Evolutionary conservation across 768 basidiomycete species (phyloP).

Genomic region (Leucosporidium scottii): DNA sequence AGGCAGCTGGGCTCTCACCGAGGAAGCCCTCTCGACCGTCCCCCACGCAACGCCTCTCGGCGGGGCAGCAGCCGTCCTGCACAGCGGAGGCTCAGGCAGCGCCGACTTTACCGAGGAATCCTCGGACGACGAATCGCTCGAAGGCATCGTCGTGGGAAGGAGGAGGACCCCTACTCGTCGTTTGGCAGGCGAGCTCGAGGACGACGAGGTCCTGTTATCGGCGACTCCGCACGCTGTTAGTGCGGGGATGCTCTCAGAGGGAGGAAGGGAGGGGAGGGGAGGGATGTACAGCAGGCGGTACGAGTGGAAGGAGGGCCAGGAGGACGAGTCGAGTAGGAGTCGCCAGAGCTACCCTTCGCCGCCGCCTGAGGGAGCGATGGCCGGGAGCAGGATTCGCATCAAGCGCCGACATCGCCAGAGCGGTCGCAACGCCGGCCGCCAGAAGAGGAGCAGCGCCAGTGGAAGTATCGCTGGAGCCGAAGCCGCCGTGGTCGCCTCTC

Average conservation of each 20-base stretch:
- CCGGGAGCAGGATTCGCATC: background rate
- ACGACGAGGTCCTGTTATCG: background rate
- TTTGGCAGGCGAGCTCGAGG: background rate
- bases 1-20: constrained; percentile 12
- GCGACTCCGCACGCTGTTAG: background rate
- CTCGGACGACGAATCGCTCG: constrained; percentile 1
- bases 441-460: background rate
- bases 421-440: background rate
- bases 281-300: background rate
- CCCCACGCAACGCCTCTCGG: background rate
- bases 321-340: background rate
- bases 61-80: background rate
- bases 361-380: background rate
- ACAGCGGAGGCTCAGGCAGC: background rate
- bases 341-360: background rate
- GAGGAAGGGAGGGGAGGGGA: background rate
- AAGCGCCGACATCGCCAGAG: constrained; percentile 2
- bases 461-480: background rate
- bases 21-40: constrained; percentile 7
- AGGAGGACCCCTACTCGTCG: background rate
- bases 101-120: constrained; percentile 7
- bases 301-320: background rate
- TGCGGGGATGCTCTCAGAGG: background rate
- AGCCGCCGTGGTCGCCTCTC: background rate
- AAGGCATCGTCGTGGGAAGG: background rate